Percentiles rank a stretch among this genome's conserved stretches.
Evolutionary conservation across 2,329 filamentous ascomycete species (phyloP).

Genomic region (Dendryphion nanum): DNA sequence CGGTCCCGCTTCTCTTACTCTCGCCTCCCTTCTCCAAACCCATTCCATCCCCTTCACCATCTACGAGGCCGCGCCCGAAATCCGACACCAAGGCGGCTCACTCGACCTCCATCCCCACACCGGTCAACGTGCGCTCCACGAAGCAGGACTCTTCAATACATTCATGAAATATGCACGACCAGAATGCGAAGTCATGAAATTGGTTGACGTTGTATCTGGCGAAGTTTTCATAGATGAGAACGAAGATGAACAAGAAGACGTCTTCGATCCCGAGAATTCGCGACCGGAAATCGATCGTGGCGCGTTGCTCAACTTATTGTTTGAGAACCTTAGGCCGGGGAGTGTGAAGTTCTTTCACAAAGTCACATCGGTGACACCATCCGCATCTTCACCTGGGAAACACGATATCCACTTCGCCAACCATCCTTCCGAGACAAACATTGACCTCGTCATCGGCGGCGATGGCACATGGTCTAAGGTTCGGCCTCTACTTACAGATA

Average conservation of each 20-base stretch:
- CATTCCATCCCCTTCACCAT: slow-evolving; percentile 49
- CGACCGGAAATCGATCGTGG: slow-evolving; percentile 53
- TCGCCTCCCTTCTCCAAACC: slow-evolving; percentile 54
- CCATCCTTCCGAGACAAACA: slow-evolving; percentile 29
- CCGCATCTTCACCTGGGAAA: slow-evolving; percentile 4
- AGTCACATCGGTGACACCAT: slow-evolving; percentile 38
- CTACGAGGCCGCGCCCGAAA: slow-evolving; percentile 40
- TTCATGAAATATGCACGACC: slow-evolving; percentile 53
- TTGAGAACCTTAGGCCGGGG: slow-evolving; percentile 45
- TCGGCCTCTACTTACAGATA: slow-evolving; percentile 23
- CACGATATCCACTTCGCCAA: slow-evolving; percentile 33
- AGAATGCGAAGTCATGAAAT: slow-evolving; percentile 52
- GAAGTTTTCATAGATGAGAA: slow-evolving; percentile 32
- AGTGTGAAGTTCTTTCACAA: slow-evolving; percentile 30
- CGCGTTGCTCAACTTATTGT: slow-evolving; percentile 13
- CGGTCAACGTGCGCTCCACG: slow-evolving; percentile 52
- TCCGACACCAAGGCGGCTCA: slow-evolving; percentile 35
- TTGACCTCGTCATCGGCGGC: slow-evolving; percentile 49
- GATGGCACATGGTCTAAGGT: slow-evolving; percentile 49
- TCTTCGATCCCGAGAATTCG: slow-evolving; percentile 8
- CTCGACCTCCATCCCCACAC: slow-evolving; percentile 55
- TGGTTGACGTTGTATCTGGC: slow-evolving; percentile 40
- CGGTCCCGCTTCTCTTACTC: slow-evolving; percentile 47
- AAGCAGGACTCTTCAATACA: slow-evolving; percentile 50
- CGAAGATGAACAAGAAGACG: slow-evolving; percentile 21